Conservation (phyloP, 208 protist species). For the Acanthamoeba lugdunensis region DNA sequence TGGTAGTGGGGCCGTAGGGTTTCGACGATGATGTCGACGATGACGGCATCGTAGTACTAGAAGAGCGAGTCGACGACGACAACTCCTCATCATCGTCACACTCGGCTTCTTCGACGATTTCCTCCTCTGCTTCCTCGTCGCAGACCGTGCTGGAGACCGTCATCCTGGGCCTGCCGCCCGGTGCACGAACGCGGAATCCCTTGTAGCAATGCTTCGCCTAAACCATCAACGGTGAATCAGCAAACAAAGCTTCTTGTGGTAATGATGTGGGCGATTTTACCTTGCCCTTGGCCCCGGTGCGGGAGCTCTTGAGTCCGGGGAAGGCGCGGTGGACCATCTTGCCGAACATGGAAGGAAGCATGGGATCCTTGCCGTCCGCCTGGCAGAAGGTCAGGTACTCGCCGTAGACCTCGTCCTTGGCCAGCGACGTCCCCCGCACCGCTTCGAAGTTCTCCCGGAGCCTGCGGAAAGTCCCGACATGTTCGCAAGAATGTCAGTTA, state of each 20-base stretch:
- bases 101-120: neutral
- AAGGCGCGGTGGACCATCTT: constrained; percentile 46
- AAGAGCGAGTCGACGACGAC: too few relatives aligned
- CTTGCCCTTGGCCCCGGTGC: constrained; percentile 31
- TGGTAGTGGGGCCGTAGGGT: too few relatives aligned
- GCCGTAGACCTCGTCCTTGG: constrained; percentile 17
- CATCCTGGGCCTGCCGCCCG: neutral
- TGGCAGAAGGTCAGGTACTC: constrained; percentile 24
- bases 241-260: too few relatives aligned
- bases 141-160: neutral
- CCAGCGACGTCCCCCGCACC: constrained; percentile 1
- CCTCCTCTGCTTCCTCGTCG: neutral
- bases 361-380: constrained; percentile 31
- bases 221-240: neutral
- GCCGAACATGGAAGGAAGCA: constrained; percentile 45
- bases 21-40: too few relatives aligned
- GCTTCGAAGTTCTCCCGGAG: neutral
- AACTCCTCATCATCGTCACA: neutral
- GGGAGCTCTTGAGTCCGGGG: constrained; percentile 40
- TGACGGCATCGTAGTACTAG: too few relatives aligned
- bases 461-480: neutral
- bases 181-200: neutral
- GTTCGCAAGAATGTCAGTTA: too few relatives aligned
- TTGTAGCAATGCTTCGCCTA: constrained; percentile 60
- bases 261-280: neutral